A percentile compares a stretch with the other conserved stretches of the same genome.
phyloP scores from a whole-genome alignment of 495 filamentous ascomycete species.

The Aspergillus sclerotiicarbonarius region DNA sequence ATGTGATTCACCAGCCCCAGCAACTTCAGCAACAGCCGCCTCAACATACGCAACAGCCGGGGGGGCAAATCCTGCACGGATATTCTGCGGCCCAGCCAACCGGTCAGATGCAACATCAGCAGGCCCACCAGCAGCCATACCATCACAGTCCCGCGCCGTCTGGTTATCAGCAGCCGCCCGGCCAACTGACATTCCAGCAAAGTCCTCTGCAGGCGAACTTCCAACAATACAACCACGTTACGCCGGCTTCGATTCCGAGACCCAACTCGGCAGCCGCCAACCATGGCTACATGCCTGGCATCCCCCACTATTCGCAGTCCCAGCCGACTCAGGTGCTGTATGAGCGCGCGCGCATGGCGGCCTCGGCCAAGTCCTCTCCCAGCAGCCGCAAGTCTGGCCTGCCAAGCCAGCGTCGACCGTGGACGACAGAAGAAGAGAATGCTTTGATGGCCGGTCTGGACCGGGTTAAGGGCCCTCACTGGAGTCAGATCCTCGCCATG shows the following conservation, averaged over 20 bases:
- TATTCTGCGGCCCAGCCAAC: conserved; percentile 23
- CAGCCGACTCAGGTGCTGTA: conserved; percentile 78
- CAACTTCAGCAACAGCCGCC: conserved; percentile 21
- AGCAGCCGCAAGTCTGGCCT: conserved; percentile 70
- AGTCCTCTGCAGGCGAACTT: conserved; percentile 43
- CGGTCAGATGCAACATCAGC: conserved; percentile 30
- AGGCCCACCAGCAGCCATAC: conserved; percentile 34
- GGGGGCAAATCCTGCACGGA: conserved; percentile 20
- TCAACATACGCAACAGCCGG: conserved; percentile 26
- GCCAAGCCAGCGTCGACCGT: conserved; percentile 82
- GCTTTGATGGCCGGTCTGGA: conserved; percentile 91
- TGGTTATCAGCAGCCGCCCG: conserved; percentile 36
- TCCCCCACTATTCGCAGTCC: conserved; percentile 64
- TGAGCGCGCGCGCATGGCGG: conserved; percentile 77
- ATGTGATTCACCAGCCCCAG: conserved; percentile 17
- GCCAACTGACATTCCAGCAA: conserved; percentile 41
- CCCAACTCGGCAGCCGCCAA: conserved; percentile 38
- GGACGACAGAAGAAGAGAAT: conserved; percentile 88
- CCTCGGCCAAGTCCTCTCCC: conserved; percentile 74
- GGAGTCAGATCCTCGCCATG: conserved; percentile 89
- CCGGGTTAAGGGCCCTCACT: conserved; percentile 89
- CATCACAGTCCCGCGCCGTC: conserved; percentile 42
- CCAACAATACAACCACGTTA: conserved; percentile 46
- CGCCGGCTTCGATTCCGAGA: conserved; percentile 34
- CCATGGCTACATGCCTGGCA: conserved; percentile 49